These are phyloP conservation scores for Colletotrichum chrysophilum DNA, from an alignment of 2,329 filamentous ascomycete species.

Conservation along the genomic window DNA sequence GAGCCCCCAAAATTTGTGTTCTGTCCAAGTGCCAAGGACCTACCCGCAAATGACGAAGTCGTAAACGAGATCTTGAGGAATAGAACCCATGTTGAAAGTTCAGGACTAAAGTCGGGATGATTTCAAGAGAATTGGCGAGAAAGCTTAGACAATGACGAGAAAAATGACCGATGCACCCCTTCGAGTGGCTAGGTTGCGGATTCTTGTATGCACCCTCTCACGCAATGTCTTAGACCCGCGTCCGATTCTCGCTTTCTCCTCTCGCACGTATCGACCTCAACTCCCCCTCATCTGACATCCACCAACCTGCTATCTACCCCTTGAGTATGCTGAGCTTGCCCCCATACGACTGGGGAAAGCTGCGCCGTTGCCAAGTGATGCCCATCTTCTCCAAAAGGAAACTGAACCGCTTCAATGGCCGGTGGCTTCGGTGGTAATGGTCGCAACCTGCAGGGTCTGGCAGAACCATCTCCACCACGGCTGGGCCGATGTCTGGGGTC, in stretches of 20 bases:
- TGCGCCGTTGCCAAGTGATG: not conserved
- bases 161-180: not conserved
- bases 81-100: not conserved
- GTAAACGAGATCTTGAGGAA: conserved; percentile 1
- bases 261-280: not conserved
- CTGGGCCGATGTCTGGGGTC: not conserved
- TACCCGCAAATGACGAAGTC: conserved; percentile 18
- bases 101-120: not conserved
- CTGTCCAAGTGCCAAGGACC: not conserved
- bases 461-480: not conserved
- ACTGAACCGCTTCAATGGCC: not conserved
- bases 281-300: not conserved
- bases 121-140: not conserved
- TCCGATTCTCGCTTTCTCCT: not conserved
- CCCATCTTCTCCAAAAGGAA: not conserved
- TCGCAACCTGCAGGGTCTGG: not conserved
- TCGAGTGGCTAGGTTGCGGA: not conserved
- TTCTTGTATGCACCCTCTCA: conserved; percentile 2
- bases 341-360: not conserved
- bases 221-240: not conserved
- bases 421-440: not conserved
- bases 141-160: not conserved
- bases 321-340: not conserved
- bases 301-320: not conserved
- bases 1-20: not conserved